Percentiles rank a stretch among this genome's conserved stretches.
Evolutionary conservation across 2,329 filamentous ascomycete genomes (phyloP).

Genomic region (Orbilia oligospora): DNA sequence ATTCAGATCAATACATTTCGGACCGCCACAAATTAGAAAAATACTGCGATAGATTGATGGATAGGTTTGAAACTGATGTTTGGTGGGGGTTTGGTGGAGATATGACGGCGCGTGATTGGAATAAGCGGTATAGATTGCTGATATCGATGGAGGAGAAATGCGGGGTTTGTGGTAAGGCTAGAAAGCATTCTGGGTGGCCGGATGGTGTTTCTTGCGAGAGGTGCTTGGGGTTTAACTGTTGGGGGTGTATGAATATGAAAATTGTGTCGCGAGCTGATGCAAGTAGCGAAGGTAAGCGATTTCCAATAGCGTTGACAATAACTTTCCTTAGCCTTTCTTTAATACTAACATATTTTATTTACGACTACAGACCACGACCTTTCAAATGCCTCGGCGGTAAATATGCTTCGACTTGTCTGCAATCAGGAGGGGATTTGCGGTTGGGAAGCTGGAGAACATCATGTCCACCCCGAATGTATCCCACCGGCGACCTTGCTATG

Average conservation of each 20-base stretch:
- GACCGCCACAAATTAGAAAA: constrained; percentile 13
- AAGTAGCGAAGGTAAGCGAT: neutral
- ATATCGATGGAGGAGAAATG: constrained; percentile 23
- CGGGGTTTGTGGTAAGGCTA: constrained; percentile 6
- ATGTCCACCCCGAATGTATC: constrained; percentile 37
- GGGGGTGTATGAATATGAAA: constrained; percentile 14
- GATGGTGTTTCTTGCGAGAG: constrained; percentile 25
- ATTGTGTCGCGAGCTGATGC: neutral
- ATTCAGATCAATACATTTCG: neutral
- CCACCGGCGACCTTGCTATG: constrained; percentile 20
- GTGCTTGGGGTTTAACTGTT: constrained; percentile 33
- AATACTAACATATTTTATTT: neutral
- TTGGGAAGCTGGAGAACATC: constrained; percentile 17
- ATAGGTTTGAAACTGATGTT: constrained; percentile 29
- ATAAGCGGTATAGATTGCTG: neutral
- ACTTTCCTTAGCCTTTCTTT: neutral
- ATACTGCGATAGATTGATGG: constrained; percentile 15
- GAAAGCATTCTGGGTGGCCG: constrained; percentile 7
- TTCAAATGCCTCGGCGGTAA: neutral
- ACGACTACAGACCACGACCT: neutral
- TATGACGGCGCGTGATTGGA: neutral
- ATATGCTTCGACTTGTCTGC: constrained; percentile 22
- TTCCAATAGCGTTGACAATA: neutral
- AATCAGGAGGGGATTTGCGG: neutral
- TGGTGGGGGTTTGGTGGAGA: constrained; percentile 1